Evolutionary conservation across 768 basidiomycete species (phyloP).

Genomic region (Psilocybe sp.): DNA sequence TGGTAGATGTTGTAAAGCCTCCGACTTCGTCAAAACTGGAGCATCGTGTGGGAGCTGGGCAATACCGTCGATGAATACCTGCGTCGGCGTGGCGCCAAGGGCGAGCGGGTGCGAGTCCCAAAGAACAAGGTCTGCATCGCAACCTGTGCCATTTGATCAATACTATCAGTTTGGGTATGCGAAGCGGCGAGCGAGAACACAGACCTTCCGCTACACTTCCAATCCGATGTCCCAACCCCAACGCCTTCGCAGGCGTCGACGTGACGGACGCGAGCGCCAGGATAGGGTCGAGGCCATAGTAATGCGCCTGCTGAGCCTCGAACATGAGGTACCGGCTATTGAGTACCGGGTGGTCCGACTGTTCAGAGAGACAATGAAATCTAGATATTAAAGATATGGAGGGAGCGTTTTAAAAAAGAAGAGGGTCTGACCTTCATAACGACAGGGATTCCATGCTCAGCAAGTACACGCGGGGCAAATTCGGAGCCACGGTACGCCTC

Average conservation of each 20-base stretch:
- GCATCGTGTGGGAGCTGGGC: constrained; percentile 46
- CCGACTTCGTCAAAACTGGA: constrained; percentile 37
- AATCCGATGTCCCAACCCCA: constrained; percentile 68
- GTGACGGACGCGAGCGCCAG: constrained; percentile 64
- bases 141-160: constrained; percentile 36
- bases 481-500: too few relatives aligned
- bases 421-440: constrained; percentile 59
- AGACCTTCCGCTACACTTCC: constrained; percentile 56
- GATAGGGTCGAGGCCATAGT: constrained; percentile 58
- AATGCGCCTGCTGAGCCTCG: constrained; percentile 70
- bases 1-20: constrained; percentile 48
- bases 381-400: background rate
- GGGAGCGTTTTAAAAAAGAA: background rate
- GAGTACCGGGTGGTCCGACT: constrained; percentile 57
- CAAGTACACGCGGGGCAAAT: constrained; percentile 70
- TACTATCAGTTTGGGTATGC: background rate
- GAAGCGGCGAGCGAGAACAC: background rate
- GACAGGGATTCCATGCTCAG: constrained; percentile 62
- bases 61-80: constrained; percentile 86
- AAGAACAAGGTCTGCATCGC: constrained; percentile 56
- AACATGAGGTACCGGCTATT: constrained; percentile 66
- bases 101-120: constrained; percentile 80
- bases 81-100: constrained; percentile 75
- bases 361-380: too few relatives aligned
- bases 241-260: constrained; percentile 56